Conservation (phyloP, 2,329 filamentous ascomycete species). For the Aspergillaceae sp. region DNA sequence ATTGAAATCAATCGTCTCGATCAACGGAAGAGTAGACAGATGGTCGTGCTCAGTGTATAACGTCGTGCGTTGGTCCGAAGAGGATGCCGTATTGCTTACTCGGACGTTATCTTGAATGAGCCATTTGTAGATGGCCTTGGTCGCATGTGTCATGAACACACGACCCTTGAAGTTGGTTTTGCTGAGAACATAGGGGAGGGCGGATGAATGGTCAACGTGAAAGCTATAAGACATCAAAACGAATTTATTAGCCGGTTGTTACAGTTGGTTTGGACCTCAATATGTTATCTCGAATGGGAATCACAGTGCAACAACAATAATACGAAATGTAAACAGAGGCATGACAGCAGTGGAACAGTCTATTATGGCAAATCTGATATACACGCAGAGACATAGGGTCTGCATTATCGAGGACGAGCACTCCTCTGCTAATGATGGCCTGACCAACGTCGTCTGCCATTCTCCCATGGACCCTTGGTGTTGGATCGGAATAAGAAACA, state of each 20-base stretch:
- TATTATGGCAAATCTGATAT: conserved; percentile 29
- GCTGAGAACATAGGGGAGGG: conserved; percentile 91
- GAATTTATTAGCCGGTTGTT: conserved; percentile 20
- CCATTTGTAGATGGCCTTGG: conserved; percentile 99
- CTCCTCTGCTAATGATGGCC: conserved; percentile 4
- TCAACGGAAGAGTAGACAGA: conserved; percentile 82
- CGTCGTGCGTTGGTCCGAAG: conserved; percentile 53
- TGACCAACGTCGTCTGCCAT: conserved; percentile 1
- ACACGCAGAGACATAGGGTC: conserved; percentile 18
- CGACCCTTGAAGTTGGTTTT: conserved; percentile 97
- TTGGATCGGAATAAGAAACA: conserved; percentile 3
- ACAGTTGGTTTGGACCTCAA: neutral
- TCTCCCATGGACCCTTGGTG: conserved; percentile 1
- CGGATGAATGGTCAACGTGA: conserved; percentile 96
- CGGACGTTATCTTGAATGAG: conserved; percentile 94
- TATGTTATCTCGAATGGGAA: too few relatives aligned
- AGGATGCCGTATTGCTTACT: conserved; percentile 62
- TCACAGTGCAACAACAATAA: neutral
- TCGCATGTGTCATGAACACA: conserved; percentile 98
- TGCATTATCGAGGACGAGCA: conserved; percentile 4
- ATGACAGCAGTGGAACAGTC: conserved; percentile 4
- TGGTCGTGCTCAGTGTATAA: conserved; percentile 96
- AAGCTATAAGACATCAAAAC: conserved; percentile 54
- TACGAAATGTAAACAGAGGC: conserved; percentile 1
- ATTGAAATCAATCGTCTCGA: conserved; percentile 96